Evolutionary conservation across 2,329 filamentous ascomycete genomes (phyloP).

Genomic region (Cladobotryum protrusum): DNA sequence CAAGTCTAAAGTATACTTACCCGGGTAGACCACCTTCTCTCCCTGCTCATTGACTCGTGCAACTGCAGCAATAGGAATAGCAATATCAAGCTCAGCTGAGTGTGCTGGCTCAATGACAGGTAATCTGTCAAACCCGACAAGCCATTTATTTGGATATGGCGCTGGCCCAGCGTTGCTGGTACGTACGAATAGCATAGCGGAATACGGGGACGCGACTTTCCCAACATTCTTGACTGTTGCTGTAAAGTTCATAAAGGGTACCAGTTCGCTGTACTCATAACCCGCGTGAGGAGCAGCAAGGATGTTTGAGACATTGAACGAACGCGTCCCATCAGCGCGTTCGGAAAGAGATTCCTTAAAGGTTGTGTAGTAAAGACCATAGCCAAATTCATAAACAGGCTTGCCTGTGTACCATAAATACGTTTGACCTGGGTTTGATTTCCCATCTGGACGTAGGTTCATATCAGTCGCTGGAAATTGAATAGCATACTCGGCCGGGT

Average conservation of each 20-base stretch:
- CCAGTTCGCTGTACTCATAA: constrained; percentile 7
- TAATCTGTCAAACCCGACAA: constrained; percentile 44
- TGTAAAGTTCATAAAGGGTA: constrained; percentile 8
- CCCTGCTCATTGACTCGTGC: constrained; percentile 44
- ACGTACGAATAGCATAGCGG: constrained; percentile 43
- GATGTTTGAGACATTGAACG: constrained; percentile 3
- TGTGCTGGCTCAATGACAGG: constrained; percentile 29
- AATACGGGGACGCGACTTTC: constrained; percentile 42
- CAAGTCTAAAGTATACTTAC: constrained; percentile 41
- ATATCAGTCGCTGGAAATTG: constrained; percentile 49
- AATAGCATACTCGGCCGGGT: constrained; percentile 44
- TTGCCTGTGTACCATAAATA: constrained; percentile 50
- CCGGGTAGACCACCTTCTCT: constrained; percentile 47
- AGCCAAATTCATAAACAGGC: constrained; percentile 45
- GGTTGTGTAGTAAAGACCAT: constrained; percentile 51
- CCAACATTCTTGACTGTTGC: constrained; percentile 44
- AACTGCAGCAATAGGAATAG: constrained; percentile 40
- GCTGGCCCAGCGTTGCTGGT: constrained; percentile 37
- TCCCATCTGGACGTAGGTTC: constrained; percentile 40
- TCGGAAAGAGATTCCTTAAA: constrained; percentile 29
- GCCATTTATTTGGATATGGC: constrained; percentile 46
- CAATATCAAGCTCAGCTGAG: constrained; percentile 20
- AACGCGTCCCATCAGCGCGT: neutral
- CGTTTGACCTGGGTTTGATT: constrained; percentile 44
- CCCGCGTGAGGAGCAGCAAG: constrained; percentile 1